phyloP scores from a whole-genome alignment of 352 stramenopile genomes.

The Pythium dissimile region DNA sequence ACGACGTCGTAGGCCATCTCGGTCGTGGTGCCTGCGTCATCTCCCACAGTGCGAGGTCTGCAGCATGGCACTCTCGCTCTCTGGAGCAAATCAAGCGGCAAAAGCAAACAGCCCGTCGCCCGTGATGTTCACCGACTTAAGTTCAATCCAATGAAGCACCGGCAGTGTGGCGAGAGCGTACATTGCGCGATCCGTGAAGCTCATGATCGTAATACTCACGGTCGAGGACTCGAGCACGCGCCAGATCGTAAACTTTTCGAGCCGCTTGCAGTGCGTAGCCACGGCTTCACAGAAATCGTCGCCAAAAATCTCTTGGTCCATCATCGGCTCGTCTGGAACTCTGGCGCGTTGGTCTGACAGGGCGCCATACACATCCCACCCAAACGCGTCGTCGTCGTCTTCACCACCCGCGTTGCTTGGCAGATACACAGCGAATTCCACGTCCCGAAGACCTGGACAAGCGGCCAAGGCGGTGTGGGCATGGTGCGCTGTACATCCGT shows the following conservation, averaged over 20 bases:
- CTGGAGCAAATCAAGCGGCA: background rate
- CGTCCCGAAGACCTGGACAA: slow-evolving; percentile 2
- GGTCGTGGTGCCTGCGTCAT: background rate
- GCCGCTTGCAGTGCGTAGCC: background rate
- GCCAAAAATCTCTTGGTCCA: slow-evolving; percentile 24
- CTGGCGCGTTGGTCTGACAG: background rate
- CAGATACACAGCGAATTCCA: slow-evolving; percentile 11
- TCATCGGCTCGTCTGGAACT: background rate
- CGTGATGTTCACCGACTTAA: slow-evolving; percentile 22
- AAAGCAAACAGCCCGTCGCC: slow-evolving; percentile 9
- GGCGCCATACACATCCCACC: background rate
- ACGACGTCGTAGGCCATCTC: slow-evolving; percentile 14
- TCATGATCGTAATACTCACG: slow-evolving; percentile 5
- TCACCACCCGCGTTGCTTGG: slow-evolving; percentile 1
- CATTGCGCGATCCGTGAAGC: slow-evolving; percentile 16
- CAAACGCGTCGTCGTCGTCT: slow-evolving; percentile 4
- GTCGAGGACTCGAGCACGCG: background rate
- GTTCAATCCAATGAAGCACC: slow-evolving; percentile 6
- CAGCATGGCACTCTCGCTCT: background rate
- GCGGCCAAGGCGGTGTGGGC: slow-evolving; percentile 5
- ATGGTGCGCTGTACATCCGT: slow-evolving; percentile 2
- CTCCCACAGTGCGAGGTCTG: slow-evolving; percentile 8
- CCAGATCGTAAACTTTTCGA: slow-evolving; percentile 19
- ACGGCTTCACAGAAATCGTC: slow-evolving; percentile 18
- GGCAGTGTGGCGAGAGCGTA: slow-evolving; percentile 6